These are phyloP conservation scores for Musa troglodytarum DNA, from an alignment of 176 grass and related monocot genomes.

Conservation along the genomic window DNA sequence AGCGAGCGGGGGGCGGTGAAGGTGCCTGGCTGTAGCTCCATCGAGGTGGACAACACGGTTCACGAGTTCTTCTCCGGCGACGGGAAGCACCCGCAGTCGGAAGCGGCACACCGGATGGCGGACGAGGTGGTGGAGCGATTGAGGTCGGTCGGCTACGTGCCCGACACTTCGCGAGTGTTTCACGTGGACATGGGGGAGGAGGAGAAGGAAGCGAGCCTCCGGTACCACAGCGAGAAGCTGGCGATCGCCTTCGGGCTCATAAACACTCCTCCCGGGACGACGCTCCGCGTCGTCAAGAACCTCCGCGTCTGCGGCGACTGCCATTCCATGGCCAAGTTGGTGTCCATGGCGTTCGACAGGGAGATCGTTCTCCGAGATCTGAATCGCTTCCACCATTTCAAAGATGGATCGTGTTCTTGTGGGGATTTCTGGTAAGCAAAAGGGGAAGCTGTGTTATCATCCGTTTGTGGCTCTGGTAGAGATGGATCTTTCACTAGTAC, in stretches of 20 bases:
- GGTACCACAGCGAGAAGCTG: slow-evolving; percentile 71
- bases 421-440: slow-evolving; percentile 54
- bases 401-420: slow-evolving; percentile 52
- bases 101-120: slow-evolving; percentile 44
- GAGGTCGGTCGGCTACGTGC: slow-evolving; percentile 54
- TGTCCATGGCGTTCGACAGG: slow-evolving; percentile 53
- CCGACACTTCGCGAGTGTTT: slow-evolving; percentile 61
- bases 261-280: slow-evolving; percentile 57
- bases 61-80: slow-evolving; percentile 82
- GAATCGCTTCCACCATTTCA: slow-evolving; percentile 67
- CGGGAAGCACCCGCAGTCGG: slow-evolving; percentile 51
- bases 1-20: slow-evolving; percentile 54
- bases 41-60: slow-evolving; percentile 53
- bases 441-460: neutral
- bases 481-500: too few species aligned
- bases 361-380: slow-evolving; percentile 71
- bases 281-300: slow-evolving; percentile 64
- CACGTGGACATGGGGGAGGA: slow-evolving; percentile 62
- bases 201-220: slow-evolving; percentile 45
- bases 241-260: slow-evolving; percentile 60
- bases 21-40: slow-evolving; percentile 73
- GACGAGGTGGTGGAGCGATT: slow-evolving; percentile 59
- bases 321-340: slow-evolving; percentile 61
- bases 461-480: neutral
- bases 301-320: slow-evolving; percentile 63